phyloP scores from a whole-genome alignment of 2,329 filamentous ascomycete species.

The Diplocarpon rosae region DNA sequence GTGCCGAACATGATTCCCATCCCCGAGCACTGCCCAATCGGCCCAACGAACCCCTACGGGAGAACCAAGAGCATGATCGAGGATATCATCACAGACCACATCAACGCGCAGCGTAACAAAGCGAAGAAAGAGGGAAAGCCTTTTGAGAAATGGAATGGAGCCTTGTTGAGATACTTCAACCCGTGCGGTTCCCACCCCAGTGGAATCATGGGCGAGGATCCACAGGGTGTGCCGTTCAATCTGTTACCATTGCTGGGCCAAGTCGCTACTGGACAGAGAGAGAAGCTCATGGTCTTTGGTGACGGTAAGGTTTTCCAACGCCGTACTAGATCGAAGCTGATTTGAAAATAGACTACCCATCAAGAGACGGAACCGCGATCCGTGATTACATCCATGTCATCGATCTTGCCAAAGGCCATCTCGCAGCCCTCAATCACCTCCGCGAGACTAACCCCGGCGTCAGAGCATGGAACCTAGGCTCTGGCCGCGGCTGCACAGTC shows the following conservation, averaged over 20 bases:
- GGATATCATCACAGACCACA: slow-evolving; percentile 79
- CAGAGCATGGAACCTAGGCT: slow-evolving; percentile 93
- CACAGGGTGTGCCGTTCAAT: slow-evolving; percentile 91
- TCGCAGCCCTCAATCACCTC: slow-evolving; percentile 83
- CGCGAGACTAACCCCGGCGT: slow-evolving; percentile 77
- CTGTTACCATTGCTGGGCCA: slow-evolving; percentile 87
- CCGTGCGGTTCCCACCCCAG: slow-evolving; percentile 88
- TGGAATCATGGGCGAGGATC: slow-evolving; percentile 97
- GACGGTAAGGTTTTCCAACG: slow-evolving; percentile 51
- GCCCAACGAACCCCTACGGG: slow-evolving; percentile 94
- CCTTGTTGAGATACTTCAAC: slow-evolving; percentile 94
- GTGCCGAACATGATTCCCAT: slow-evolving; percentile 98
- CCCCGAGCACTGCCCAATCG: slow-evolving; percentile 90
- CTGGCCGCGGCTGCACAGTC: slow-evolving; percentile 87
- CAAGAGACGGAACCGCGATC: slow-evolving; percentile 84
- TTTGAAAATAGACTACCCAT: slow-evolving; percentile 64
- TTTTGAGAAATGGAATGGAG: slow-evolving; percentile 79
- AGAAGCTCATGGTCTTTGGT: slow-evolving; percentile 90
- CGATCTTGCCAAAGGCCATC: slow-evolving; percentile 76
- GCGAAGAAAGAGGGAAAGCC: slow-evolving; percentile 69
- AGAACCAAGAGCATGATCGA: slow-evolving; percentile 93
- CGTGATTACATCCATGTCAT: slow-evolving; percentile 97
- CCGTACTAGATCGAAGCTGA: slow-evolving; percentile 2
- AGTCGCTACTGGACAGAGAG: slow-evolving; percentile 87
- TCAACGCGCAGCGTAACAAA: slow-evolving; percentile 78